These are phyloP conservation scores for Kandelia obovata DNA, from an alignment of 345 rosid species.

Conservation along the genomic window DNA sequence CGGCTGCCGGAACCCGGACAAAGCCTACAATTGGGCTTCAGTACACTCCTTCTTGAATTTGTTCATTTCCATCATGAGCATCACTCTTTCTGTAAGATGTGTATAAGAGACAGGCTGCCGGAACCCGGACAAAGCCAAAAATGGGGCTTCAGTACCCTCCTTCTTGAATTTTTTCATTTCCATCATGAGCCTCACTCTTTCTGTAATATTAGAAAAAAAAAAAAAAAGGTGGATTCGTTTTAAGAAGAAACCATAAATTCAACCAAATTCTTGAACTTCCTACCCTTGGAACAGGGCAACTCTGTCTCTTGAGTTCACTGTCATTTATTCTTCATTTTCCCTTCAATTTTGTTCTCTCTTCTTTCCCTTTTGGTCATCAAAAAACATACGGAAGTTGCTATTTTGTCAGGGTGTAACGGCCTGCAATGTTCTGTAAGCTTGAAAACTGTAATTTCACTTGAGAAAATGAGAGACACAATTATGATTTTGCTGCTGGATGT, in stretches of 20 bases:
- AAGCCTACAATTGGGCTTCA: conserved; percentile 64
- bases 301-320: conserved; percentile 21
- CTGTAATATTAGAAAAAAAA: conserved; percentile 29
- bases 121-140: conserved; percentile 61
- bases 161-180: too few species aligned
- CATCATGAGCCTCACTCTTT: conserved; percentile 31
- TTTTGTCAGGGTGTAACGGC: too few species aligned
- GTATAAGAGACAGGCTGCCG: too few species aligned
- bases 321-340: neutral
- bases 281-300: conserved; percentile 13
- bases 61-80: conserved; percentile 6
- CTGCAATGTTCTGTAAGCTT: too few species aligned
- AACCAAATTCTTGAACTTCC: conserved; percentile 8
- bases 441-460: too few species aligned
- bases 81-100: conserved; percentile 44
- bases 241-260: conserved; percentile 6
- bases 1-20: conserved; percentile 67
- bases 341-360: neutral
- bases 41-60: conserved; percentile 37
- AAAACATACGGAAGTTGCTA: too few species aligned
- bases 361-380: neutral
- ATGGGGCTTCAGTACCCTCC: conserved; percentile 59
- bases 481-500: too few species aligned
- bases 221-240: conserved; percentile 17
- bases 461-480: too few species aligned